Base-by-base conservation (phyloP, 306 rosid genomes). In the Gastrolobium bilobum region DNA sequence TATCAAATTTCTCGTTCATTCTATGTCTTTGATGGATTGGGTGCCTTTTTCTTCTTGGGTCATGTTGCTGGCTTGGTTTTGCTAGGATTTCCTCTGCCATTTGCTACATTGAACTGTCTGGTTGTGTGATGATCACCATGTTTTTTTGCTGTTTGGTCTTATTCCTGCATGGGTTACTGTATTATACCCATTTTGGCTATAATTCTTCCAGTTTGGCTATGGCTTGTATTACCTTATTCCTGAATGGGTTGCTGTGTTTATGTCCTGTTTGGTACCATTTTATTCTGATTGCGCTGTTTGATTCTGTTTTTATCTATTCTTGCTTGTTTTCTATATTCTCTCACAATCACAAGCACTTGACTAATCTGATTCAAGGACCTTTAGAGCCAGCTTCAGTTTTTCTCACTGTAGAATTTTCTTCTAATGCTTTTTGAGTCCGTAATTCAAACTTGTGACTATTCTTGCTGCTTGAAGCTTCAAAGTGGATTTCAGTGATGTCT, bases 181-280 rank as follows among this genome's bases (percentile, higher is more conserved):
- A 4, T 11, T 31, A 30, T 48, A 39, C 56, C 62, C 29, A 3
- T 50, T 52, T 64, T 39, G 6, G 15, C 34, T 10, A 62, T 75
- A 14, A 48, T 39, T 64, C 5, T 29, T 34, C 4, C 35, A 4
- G 13, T n/a, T 52, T 4, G 15, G 46, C 80, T 20, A 33, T 5
- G 66, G 35, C 73, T 63, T 26, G 26, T 50, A 20, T 40, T 64
- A 63, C 9, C 53, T 64, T 76, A 50, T 77, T 40, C 37, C 20
- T 14, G 9, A 64, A 5, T 71, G 62, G 31, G 38, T 31, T 44
- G n/a, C 3, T 33, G n/a, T 33, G 44, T 68, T 68, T n/a, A 29
- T 48, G 3, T n/a, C 8, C 33, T 40, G 9, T 56, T 5, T 38
- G 48, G 48, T 34, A n/a, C 4, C 7, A 14, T 30, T 69, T 52